A percentile compares a stretch with the other conserved stretches of the same genome.
Evolutionary conservation across 768 basidiomycete species (phyloP).

Genomic region (Tricholomella constricta): DNA sequence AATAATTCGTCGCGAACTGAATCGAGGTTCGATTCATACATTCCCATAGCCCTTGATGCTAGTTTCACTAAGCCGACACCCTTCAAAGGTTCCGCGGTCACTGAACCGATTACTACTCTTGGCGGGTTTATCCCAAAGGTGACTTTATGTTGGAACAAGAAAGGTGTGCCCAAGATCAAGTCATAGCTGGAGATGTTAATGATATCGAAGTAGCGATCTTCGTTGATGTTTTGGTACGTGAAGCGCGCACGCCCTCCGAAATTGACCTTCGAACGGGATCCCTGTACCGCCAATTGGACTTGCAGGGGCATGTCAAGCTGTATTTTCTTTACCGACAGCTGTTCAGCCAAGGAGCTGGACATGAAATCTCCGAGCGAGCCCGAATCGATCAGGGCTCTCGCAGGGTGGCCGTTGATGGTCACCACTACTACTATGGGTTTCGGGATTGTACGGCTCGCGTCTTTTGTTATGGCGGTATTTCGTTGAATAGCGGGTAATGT

Average conservation of each 20-base stretch:
- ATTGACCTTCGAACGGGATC: constrained; percentile 38
- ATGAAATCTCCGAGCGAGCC: too few species aligned
- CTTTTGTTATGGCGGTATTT: too few species aligned
- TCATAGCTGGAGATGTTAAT: constrained; percentile 1
- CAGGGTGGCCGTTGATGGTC: constrained; percentile 31
- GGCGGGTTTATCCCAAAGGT: neutral
- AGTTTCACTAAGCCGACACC: neutral
- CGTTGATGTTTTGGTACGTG: constrained; percentile 34
- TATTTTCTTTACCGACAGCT: constrained; percentile 22
- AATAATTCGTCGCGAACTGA: neutral
- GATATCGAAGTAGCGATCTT: constrained; percentile 14
- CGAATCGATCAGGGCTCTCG: constrained; percentile 30
- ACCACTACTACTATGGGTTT: constrained; percentile 31
- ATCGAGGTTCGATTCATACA: neutral
- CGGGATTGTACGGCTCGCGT: constrained; percentile 28
- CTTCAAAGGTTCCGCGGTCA: neutral
- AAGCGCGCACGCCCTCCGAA: constrained; percentile 22
- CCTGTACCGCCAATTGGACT: constrained; percentile 42
- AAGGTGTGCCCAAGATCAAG: neutral
- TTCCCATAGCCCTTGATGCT: neutral
- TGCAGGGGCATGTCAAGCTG: constrained; percentile 33
- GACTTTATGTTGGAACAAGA: constrained; percentile 2
- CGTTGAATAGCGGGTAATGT: too few species aligned
- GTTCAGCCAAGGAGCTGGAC: too few species aligned
- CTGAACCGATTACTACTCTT: neutral